Conservation (phyloP, 2,329 filamentous ascomycete species). For the Aspergillus texensis region DNA sequence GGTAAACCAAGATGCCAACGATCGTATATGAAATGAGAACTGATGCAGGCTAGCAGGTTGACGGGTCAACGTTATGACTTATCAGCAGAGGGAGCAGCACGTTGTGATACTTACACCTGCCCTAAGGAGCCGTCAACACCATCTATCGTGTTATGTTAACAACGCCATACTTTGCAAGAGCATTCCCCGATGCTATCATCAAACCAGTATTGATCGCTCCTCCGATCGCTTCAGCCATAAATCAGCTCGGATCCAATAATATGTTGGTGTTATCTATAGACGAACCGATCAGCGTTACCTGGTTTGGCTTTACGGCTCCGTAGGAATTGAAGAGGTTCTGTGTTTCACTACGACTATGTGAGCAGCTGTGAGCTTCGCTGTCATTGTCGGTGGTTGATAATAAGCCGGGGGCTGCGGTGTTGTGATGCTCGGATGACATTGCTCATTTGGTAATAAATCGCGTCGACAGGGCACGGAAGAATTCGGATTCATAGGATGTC, state of each 20-base stretch:
- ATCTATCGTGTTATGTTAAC: neutral
- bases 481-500: neutral
- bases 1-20: constrained; percentile 65
- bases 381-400: neutral
- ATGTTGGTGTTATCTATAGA: constrained; percentile 13
- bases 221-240: constrained; percentile 36
- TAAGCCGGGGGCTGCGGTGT: neutral
- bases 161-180: constrained; percentile 37
- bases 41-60: constrained; percentile 37
- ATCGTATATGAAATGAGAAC: constrained; percentile 49
- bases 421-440: neutral
- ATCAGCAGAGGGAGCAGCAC: neutral
- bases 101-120: constrained; percentile 37
- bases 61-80: constrained; percentile 5
- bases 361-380: neutral
- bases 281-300: constrained; percentile 16
- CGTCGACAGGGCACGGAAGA: neutral
- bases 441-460: neutral
- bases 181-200: constrained; percentile 44
- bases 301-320: constrained; percentile 6
- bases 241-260: constrained; percentile 6
- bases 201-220: constrained; percentile 48
- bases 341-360: neutral
- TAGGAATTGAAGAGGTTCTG: constrained; percentile 2
- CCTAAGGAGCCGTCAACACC: constrained; percentile 20